phyloP scores from a whole-genome alignment of 2,329 filamentous ascomycete species.

The Fusarium austroafricanum region DNA sequence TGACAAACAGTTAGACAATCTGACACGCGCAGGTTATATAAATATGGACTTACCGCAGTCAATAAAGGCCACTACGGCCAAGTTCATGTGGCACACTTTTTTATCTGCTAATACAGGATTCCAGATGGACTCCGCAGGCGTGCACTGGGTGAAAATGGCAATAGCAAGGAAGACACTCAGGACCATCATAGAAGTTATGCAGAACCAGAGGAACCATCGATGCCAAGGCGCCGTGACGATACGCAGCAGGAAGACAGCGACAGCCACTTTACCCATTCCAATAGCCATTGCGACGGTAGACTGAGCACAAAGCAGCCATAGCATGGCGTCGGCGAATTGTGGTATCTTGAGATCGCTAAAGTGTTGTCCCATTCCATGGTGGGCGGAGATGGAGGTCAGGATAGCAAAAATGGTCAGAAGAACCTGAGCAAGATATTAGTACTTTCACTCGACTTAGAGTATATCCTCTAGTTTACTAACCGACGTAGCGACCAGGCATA shows the following conservation, averaged over 20 bases:
- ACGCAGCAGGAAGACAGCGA: neutral
- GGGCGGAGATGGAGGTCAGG: too few relatives aligned
- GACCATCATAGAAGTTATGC: neutral
- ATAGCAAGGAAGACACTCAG: constrained; percentile 1
- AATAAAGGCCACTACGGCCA: neutral
- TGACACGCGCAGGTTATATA: too few relatives aligned
- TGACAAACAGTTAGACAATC: neutral
- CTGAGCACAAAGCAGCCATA: neutral
- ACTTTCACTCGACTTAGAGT: too few relatives aligned
- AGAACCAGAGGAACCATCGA: constrained; percentile 1
- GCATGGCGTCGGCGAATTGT: neutral
- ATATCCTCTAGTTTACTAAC: too few relatives aligned
- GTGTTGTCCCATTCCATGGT: neutral
- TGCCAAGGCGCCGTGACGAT: constrained; percentile 4
- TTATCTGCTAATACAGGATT: neutral
- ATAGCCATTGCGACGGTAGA: neutral
- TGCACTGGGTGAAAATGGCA: neutral
- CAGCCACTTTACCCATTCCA: constrained; percentile 1
- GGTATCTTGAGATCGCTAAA: neutral
- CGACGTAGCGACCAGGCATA: too few relatives aligned
- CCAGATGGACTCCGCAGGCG: neutral
- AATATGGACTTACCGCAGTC: neutral
- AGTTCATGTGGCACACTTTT: neutral
- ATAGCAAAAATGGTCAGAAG: neutral
- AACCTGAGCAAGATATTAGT: neutral